Conservation (phyloP, 2,329 filamentous ascomycete genomes). For the Colletotrichum salicis region DNA sequence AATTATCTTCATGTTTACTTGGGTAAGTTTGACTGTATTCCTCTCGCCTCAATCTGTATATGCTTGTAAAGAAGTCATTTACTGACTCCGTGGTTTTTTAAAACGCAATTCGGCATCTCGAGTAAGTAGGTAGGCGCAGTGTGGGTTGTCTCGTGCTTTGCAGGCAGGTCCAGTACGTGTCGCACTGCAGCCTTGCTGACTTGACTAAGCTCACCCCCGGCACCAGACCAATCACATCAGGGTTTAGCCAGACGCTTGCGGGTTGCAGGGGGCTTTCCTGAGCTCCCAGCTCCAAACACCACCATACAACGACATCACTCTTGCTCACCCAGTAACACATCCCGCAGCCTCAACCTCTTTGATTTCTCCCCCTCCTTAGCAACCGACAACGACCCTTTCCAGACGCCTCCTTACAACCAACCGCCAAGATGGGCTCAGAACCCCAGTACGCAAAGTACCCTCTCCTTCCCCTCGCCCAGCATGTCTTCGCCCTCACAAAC, state of each 20-base stretch:
- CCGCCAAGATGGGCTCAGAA: conserved; percentile 73
- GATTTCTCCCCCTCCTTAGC: background rate
- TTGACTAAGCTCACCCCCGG: conserved; percentile 31
- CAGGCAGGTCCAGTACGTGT: conserved; percentile 34
- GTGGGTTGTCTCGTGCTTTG: background rate
- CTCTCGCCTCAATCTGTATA: too few relatives aligned
- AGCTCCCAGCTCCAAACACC: conserved; percentile 33
- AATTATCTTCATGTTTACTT: too few relatives aligned
- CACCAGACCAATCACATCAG: conserved; percentile 21
- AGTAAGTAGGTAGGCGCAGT: background rate
- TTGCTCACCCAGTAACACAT: conserved; percentile 22
- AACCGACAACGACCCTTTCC: background rate
- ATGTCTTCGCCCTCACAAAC: conserved; percentile 89
- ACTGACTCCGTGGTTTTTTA: too few relatives aligned
- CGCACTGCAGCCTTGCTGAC: conserved; percentile 36
- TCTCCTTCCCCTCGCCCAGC: conserved; percentile 81
- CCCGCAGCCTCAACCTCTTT: conserved; percentile 16
- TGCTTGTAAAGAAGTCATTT: too few relatives aligned
- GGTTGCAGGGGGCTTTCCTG: conserved; percentile 30
- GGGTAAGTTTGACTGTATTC: too few relatives aligned
- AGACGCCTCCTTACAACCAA: background rate
- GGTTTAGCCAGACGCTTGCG: conserved; percentile 26
- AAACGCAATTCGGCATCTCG: too few relatives aligned
- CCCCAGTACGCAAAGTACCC: conserved; percentile 89
- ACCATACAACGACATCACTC: conserved; percentile 34